These are phyloP conservation scores for Phytophthora niederhauseri DNA, from an alignment of 352 stramenopile species.

Conservation along the genomic window DNA sequence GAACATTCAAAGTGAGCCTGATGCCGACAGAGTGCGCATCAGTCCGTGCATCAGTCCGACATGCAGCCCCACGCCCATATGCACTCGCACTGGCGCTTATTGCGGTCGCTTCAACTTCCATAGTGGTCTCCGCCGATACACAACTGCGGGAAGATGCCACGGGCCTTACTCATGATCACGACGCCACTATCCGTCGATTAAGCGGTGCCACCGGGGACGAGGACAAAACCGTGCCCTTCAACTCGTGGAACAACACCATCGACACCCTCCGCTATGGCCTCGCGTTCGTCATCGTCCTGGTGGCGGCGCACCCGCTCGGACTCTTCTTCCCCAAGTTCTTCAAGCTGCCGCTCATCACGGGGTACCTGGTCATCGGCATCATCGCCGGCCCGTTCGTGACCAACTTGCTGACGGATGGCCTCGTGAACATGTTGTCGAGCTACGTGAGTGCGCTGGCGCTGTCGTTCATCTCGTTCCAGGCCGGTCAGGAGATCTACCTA, in stretches of 20 bases:
- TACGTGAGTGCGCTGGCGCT: constrained; percentile 65
- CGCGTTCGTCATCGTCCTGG: constrained; percentile 63
- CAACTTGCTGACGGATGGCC: constrained; percentile 45
- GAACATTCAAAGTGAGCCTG: neutral
- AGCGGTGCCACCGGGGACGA: constrained; percentile 25
- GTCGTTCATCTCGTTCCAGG: constrained; percentile 79
- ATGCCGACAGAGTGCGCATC: constrained; percentile 3
- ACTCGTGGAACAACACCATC: constrained; percentile 37
- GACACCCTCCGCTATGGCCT: constrained; percentile 50
- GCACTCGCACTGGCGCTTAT: constrained; percentile 3
- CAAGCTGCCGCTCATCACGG: constrained; percentile 66
- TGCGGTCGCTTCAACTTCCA: neutral
- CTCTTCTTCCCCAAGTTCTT: constrained; percentile 64
- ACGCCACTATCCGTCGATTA: constrained; percentile 19
- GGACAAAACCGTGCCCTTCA: constrained; percentile 43
- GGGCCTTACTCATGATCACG: neutral
- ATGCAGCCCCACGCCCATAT: neutral
- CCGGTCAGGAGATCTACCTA: constrained; percentile 70
- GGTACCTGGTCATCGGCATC: constrained; percentile 67
- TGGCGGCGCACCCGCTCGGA: constrained; percentile 60
- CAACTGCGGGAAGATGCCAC: constrained; percentile 7
- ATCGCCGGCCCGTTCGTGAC: constrained; percentile 60
- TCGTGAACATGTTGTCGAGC: constrained; percentile 51
- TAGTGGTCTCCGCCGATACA: constrained; percentile 9
- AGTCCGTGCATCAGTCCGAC: neutral